A percentile compares a stretch with the other conserved stretches of the same genome.
phyloP scores from a whole-genome alignment of 2,329 filamentous ascomycete genomes.

The Rasamsonia emersonii region DNA sequence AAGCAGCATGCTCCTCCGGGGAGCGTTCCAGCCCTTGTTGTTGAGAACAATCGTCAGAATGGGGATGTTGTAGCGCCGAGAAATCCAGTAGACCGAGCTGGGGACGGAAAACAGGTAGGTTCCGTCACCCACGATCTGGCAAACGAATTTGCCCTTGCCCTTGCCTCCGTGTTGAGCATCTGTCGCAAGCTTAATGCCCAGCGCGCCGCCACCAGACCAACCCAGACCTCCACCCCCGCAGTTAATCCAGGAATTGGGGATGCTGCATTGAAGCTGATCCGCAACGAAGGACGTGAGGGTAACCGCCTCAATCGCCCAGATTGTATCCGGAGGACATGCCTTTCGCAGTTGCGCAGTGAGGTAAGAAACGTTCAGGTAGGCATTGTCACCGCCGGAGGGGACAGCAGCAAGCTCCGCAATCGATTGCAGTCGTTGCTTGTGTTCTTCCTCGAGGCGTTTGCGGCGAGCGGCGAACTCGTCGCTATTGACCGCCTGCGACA shows the following conservation, averaged over 20 bases:
- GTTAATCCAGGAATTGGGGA: slow-evolving; percentile 69
- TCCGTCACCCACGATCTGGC: slow-evolving; percentile 59
- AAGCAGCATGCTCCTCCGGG: slow-evolving; percentile 50
- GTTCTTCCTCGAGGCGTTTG: slow-evolving; percentile 47
- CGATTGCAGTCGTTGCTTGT: slow-evolving; percentile 50
- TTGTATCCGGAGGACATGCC: slow-evolving; percentile 54
- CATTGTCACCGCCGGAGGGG: slow-evolving; percentile 48
- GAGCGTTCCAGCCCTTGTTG: slow-evolving; percentile 65
- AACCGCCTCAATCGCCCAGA: slow-evolving; percentile 71
- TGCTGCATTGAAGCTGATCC: slow-evolving; percentile 60
- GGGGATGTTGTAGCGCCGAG: slow-evolving; percentile 56
- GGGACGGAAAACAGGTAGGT: slow-evolving; percentile 60
- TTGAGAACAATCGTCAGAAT: slow-evolving; percentile 60
- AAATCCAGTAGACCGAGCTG: slow-evolving; percentile 60
- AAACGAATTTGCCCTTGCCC: slow-evolving; percentile 51
- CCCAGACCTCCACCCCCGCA: slow-evolving; percentile 73
- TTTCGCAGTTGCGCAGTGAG: slow-evolving; percentile 49
- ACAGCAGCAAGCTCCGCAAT: slow-evolving; percentile 50
- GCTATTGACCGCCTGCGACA: slow-evolving; percentile 36
- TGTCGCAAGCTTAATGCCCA: slow-evolving; percentile 67
- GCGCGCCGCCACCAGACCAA: slow-evolving; percentile 67
- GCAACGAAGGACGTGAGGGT: slow-evolving; percentile 60
- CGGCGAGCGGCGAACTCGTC: slow-evolving; percentile 40
- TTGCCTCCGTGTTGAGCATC: slow-evolving; percentile 42
- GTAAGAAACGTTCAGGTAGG: slow-evolving; percentile 53